Evolutionary conservation across 306 rosid species (phyloP), one percentile per base, ranked within the genome.

Genomic region (Trifolium repens): DNA sequence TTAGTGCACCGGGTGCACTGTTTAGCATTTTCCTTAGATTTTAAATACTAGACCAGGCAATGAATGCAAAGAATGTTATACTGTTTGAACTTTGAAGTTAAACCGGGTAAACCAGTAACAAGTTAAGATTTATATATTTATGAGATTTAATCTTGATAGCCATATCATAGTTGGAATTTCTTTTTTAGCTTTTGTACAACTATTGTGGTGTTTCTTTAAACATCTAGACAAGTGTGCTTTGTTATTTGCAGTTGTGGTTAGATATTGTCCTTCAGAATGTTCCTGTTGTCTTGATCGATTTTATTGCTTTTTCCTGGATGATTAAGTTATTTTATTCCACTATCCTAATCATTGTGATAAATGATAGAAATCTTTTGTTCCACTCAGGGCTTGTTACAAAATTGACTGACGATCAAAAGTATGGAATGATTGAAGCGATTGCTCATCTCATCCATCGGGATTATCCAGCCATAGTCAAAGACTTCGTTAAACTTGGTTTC

Each of bases 341-440:
- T 64, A 60, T 76, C 30, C 52, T 26, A 61, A 54, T 46, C 71
- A 52, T 79, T 67, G 26, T 43, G 39, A 53, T 47, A 43, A 67
- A 66, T 82, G 47, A 79, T 73, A 69, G 37, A 81, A 74, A 39
- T 39, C 37, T 87, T 80, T 76, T 84, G 40, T 79, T 81, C 47
- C 85, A 75, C 70, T 27, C 84, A 94, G 98, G 98, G 69, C 90
- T 91, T 78, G 98, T 94, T 72, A 94, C 98, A n/a, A 94, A 91
- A 81, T 76, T 94, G 80, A 94, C 96, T 24, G 98, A 94, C 78
- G 98, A 94, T 91, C 91, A 94, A 75, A 94, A 90, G 89, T 94
- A 94, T 82, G 98, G 98, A 78, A 94, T 94, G 98, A 89, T 91
- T 35, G 98, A 94, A 87, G 98, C 98, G 78, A 94, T 90, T 79